Conservation (phyloP, 1,139 yeast genomes). For the Pichia sp. region DNA sequence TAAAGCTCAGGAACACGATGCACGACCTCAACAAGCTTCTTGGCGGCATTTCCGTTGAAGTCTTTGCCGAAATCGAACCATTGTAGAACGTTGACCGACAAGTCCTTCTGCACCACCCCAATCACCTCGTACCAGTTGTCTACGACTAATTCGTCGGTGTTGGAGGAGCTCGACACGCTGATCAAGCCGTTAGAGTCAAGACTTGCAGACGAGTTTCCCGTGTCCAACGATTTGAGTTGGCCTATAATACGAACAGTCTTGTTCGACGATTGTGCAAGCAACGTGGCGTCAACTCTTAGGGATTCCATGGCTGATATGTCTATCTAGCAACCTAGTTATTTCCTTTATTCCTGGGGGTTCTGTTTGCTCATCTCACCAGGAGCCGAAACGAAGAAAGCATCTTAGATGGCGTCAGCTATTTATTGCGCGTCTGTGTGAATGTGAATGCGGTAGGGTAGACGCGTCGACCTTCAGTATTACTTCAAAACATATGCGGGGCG, state of each 20-base stretch:
- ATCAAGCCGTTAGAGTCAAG: conserved; percentile 27
- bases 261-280: conserved; percentile 28
- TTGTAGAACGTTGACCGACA: conserved; percentile 33
- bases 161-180: conserved; percentile 20
- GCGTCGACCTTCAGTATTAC: too few relatives aligned
- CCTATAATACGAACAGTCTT: conserved; percentile 38
- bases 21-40: conserved; percentile 32
- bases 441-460: too few relatives aligned
- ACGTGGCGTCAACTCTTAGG: conserved; percentile 36
- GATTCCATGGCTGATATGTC: conserved; percentile 26
- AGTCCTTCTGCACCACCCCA: conserved; percentile 33
- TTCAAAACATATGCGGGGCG: too few relatives aligned
- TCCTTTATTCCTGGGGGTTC: neutral
- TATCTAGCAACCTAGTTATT: neutral
- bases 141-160: conserved; percentile 19
- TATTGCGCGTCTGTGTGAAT: too few relatives aligned
- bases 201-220: conserved; percentile 11
- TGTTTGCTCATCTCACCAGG: too few relatives aligned
- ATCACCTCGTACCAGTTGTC: conserved; percentile 36
- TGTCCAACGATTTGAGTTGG: conserved; percentile 26
- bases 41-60: conserved; percentile 34
- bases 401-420: too few relatives aligned
- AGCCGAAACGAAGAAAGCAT: too few relatives aligned
- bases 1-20: conserved; percentile 14
- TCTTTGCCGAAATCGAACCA: conserved; percentile 32